These are phyloP conservation scores for Fusarium succisae DNA, from an alignment of 2,329 filamentous ascomycete genomes.

Conservation along the genomic window DNA sequence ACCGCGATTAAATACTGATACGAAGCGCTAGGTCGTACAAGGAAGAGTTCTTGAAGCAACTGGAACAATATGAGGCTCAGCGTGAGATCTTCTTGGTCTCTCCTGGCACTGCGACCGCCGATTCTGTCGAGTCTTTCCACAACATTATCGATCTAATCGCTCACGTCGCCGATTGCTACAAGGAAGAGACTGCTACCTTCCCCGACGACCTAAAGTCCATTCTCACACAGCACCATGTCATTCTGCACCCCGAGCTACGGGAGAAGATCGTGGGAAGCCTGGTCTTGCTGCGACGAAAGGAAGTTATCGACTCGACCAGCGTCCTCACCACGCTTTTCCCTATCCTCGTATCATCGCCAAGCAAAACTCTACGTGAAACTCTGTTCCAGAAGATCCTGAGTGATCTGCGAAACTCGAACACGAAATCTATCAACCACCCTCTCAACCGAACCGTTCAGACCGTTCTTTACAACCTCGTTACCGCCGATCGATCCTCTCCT, in stretches of 20 bases:
- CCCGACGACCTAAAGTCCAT: constrained; percentile 84
- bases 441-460: constrained; percentile 94
- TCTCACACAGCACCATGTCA: constrained; percentile 81
- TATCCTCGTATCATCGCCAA: constrained; percentile 89
- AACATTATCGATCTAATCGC: constrained; percentile 94
- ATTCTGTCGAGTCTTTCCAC: constrained; percentile 83
- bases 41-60: constrained; percentile 88
- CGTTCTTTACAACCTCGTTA: constrained; percentile 90
- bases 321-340: constrained; percentile 94
- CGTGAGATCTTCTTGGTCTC: constrained; percentile 90
- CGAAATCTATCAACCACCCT: constrained; percentile 87
- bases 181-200: constrained; percentile 79
- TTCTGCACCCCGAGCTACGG: constrained; percentile 83
- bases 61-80: constrained; percentile 90
- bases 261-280: constrained; percentile 95
- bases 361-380: constrained; percentile 85
- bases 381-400: constrained; percentile 91
- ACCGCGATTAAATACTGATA: constrained; percentile 20
- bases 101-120: constrained; percentile 79
- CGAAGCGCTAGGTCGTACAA: constrained; percentile 74
- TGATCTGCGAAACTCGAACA: constrained; percentile 88
- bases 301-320: constrained; percentile 84
- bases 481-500: constrained; percentile 82
- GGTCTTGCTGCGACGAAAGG: constrained; percentile 88
- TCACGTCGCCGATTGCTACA: constrained; percentile 94